Base-by-base conservation (phyloP, 2,329 filamentous ascomycete species). In the Apiospora saccharicola region DNA sequence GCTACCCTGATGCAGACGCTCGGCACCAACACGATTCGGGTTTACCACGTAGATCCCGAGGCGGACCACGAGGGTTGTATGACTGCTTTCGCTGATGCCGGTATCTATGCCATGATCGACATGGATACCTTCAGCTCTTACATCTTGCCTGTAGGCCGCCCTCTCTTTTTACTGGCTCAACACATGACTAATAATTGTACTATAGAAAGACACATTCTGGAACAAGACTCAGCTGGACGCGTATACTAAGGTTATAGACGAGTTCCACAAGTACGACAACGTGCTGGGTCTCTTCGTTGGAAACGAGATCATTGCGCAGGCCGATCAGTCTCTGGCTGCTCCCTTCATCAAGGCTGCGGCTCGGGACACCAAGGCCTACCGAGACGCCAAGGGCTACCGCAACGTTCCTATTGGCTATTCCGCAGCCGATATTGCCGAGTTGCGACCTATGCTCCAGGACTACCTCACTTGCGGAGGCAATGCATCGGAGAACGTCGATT, bases 331-430 rank as follows among this genome's bases (percentile, higher is more conserved):
- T 71, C 81, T 81, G 71, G 89, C 89, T 64, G 91, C 91, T 47
- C 90, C 89, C 19, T 94, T 93, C 81, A 85, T 91, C 75, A 86
- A 89, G 81, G 92, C 92, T 75, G 89, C 93, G 73, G 94, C 91
- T 64, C 90, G 92, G 76, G 92, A 94, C 81, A 86, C 94, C 81
- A 93, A 93, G 86, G 91, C 90, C 80, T 94, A 94, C 85, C 71
- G 86, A 87, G 43, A 96, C 97, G 90, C 94, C 83, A 87, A 89
- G 81, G 90, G 89, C 79, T 89, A 92, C 79, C 91, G 92, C 77
- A 78, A 83, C 73, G 92, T 94, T 75, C 92, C 92, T 47, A 90
- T 94, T 71, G 92, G 92, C 68, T 94, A 94, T 86, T 94, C 92
- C 14, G 92, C 92, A 72, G 92, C 92, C 68, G 92, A 94, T 80